phyloP scores from a whole-genome alignment of 495 filamentous ascomycete genomes.

The Jackrogersella minutella region DNA sequence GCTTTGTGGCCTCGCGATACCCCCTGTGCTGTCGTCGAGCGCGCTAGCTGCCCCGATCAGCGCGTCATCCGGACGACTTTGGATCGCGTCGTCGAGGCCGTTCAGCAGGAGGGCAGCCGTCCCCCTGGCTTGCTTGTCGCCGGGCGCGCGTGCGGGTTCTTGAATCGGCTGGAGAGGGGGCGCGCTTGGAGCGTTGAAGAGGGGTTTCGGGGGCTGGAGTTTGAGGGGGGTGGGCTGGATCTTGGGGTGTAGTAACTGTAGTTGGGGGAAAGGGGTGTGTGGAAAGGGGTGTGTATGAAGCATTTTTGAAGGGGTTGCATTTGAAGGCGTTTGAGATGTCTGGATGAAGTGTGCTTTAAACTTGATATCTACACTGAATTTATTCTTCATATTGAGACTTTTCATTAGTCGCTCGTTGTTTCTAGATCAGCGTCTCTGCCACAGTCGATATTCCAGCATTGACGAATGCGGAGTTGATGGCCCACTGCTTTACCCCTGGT shows the following conservation, averaged over 20 bases:
- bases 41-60: conserved; percentile 95
- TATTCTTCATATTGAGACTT: too few relatives aligned
- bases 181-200: conserved; percentile 89
- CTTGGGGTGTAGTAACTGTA: conserved; percentile 3
- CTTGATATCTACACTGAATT: background rate
- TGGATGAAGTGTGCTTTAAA: background rate
- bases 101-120: conserved; percentile 88
- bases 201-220: conserved; percentile 75
- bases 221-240: conserved; percentile 42
- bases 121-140: conserved; percentile 93
- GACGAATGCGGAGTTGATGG: too few relatives aligned
- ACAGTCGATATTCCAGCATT: too few relatives aligned
- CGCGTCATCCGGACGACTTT: conserved; percentile 88
- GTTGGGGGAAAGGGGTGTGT: background rate
- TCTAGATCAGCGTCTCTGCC: too few relatives aligned
- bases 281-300: background rate
- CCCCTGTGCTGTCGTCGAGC: conserved; percentile 90
- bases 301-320: background rate
- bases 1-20: conserved; percentile 62
- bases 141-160: conserved; percentile 80
- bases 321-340: conserved; percentile 4
- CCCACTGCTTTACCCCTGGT: too few relatives aligned
- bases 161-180: conserved; percentile 62
- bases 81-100: conserved; percentile 76
- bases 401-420: too few relatives aligned